phyloP scores from a whole-genome alignment of 1,284 basidiomycete genomes.

The Cryptococcus jaspeensis region DNA sequence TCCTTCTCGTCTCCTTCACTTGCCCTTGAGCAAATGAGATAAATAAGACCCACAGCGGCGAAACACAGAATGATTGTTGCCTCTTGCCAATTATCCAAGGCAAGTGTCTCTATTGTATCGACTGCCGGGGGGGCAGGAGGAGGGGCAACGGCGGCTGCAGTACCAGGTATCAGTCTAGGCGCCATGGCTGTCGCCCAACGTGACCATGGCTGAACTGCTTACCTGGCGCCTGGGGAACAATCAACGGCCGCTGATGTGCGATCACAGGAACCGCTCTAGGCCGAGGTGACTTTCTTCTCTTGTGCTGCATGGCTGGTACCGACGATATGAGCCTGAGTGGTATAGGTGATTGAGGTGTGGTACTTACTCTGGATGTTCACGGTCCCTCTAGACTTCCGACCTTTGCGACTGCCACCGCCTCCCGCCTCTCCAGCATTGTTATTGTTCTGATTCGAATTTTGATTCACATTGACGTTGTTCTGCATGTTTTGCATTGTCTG shows the following conservation, averaged over 20 bases:
- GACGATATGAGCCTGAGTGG: too few species aligned
- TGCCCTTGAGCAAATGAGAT: constrained; percentile 29
- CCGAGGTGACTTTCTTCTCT: background rate
- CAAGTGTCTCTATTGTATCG: constrained; percentile 9
- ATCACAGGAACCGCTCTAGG: too few species aligned
- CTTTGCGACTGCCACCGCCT: background rate
- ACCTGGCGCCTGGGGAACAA: too few species aligned
- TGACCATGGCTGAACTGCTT: too few species aligned
- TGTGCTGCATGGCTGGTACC: constrained; percentile 3
- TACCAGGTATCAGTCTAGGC: too few species aligned
- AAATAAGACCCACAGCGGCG: constrained; percentile 35
- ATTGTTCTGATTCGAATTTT: background rate
- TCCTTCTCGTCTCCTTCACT: constrained; percentile 13
- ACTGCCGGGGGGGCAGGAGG: background rate
- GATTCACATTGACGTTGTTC: background rate
- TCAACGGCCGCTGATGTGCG: too few species aligned
- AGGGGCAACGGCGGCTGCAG: background rate
- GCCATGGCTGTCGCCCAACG: too few species aligned
- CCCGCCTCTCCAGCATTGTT: background rate
- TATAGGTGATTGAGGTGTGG: too few species aligned
- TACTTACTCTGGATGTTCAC: constrained; percentile 34
- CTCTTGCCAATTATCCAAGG: constrained; percentile 40
- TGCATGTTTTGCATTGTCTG: constrained; percentile 13
- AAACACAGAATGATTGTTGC: constrained; percentile 40
- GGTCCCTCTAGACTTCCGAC: constrained; percentile 3